Conservation (phyloP, 2,329 filamentous ascomycete species). For the Fonsecaea multimorphosa region DNA sequence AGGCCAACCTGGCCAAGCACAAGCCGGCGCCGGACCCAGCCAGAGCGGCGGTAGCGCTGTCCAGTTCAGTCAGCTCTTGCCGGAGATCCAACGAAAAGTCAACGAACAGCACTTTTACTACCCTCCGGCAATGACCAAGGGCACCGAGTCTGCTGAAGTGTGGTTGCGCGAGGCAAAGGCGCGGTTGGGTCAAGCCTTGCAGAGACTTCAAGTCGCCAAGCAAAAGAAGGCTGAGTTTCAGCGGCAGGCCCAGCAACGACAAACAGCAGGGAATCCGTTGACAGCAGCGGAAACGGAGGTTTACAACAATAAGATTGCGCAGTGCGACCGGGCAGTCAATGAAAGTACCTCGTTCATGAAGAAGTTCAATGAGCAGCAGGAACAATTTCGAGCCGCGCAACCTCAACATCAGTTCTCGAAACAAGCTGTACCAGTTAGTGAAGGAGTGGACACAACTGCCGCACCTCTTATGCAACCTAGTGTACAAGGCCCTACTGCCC, state of each 20-base stretch:
- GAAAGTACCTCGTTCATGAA: conserved; percentile 55
- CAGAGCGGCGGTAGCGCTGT: conserved; percentile 47
- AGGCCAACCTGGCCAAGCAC: conserved; percentile 16
- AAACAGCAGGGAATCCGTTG: conserved; percentile 47
- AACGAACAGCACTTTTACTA: conserved; percentile 53
- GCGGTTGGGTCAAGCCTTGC: conserved; percentile 55
- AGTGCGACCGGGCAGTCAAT: conserved; percentile 39
- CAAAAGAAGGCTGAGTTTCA: conserved; percentile 52
- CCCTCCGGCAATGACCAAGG: conserved; percentile 52
- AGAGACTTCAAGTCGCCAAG: conserved; percentile 56
- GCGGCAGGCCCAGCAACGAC: conserved; percentile 47
- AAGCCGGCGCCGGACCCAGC: conserved; percentile 22
- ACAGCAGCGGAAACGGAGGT: conserved; percentile 51
- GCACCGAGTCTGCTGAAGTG: conserved; percentile 48
- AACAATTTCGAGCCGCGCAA: conserved; percentile 48
- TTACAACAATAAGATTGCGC: conserved; percentile 44
- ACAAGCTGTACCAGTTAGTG: conserved; percentile 32
- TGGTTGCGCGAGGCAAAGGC: conserved; percentile 56
- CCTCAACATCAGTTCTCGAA: conserved; percentile 38
- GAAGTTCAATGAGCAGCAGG: conserved; percentile 57
- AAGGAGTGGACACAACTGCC: conserved; percentile 25
- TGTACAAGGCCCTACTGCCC: conserved; percentile 43
- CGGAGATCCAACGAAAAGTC: conserved; percentile 55
- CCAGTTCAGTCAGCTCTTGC: conserved; percentile 50
- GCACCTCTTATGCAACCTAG: conserved; percentile 33